These are phyloP conservation scores for Pseudogymnoascus sp. DNA, from an alignment of 2,329 filamentous ascomycete species.

Conservation along the genomic window DNA sequence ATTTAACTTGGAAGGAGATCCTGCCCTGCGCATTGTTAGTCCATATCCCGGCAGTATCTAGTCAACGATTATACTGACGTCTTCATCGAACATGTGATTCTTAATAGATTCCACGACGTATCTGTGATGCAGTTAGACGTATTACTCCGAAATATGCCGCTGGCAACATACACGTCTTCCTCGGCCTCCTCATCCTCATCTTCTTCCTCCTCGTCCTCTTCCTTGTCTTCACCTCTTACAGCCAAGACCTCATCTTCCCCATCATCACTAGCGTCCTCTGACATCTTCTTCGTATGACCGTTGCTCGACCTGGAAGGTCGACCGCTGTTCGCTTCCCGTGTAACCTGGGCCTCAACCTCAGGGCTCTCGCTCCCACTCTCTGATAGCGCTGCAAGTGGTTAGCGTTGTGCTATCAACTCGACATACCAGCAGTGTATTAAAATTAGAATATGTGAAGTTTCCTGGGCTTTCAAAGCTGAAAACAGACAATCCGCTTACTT, in stretches of 20 bases:
- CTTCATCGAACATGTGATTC: constrained; percentile 51
- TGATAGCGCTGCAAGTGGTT: neutral
- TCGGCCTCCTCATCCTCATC: constrained; percentile 37
- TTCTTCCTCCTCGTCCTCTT: constrained; percentile 28
- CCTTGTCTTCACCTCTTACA: constrained; percentile 15
- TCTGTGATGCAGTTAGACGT: neutral
- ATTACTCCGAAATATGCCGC: neutral
- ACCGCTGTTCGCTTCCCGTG: neutral
- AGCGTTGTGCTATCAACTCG: neutral
- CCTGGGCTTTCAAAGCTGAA: neutral
- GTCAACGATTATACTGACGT: constrained; percentile 18
- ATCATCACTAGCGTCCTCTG: constrained; percentile 14
- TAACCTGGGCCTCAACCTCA: neutral
- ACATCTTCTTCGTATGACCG: neutral
- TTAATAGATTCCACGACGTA: constrained; percentile 59
- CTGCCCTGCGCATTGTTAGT: constrained; percentile 26
- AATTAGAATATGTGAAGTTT: neutral
- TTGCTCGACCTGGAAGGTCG: neutral
- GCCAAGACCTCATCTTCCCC: constrained; percentile 18
- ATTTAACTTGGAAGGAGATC: constrained; percentile 64
- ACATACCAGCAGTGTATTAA: neutral
- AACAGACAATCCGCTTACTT: neutral
- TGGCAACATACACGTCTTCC: constrained; percentile 31
- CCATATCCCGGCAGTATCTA: neutral
- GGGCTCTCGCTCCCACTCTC: neutral